phyloP scores from a whole-genome alignment of 2,329 filamentous ascomycete genomes.

The Talaromyces sp. region DNA sequence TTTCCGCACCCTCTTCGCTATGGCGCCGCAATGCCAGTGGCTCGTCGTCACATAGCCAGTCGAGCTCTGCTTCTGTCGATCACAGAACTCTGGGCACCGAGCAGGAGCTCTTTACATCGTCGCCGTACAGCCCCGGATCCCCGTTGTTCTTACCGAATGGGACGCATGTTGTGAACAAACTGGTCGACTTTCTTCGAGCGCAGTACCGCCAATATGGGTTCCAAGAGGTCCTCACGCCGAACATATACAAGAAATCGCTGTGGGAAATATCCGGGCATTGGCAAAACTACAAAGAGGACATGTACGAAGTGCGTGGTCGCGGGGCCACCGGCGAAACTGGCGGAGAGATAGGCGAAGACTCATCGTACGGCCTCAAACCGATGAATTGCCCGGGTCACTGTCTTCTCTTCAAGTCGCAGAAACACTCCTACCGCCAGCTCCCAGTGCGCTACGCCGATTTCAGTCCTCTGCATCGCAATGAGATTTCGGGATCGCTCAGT shows the following conservation, averaged over 20 bases:
- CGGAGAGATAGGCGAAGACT: slow-evolving; percentile 52
- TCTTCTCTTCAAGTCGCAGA: slow-evolving; percentile 70
- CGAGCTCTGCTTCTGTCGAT: slow-evolving; percentile 39
- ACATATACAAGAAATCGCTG: slow-evolving; percentile 81
- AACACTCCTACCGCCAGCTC: slow-evolving; percentile 71
- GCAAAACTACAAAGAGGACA: slow-evolving; percentile 86
- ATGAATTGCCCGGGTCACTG: slow-evolving; percentile 94
- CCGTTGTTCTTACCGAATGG: slow-evolving; percentile 81
- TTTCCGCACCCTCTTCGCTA: slow-evolving; percentile 17
- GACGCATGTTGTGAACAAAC: slow-evolving; percentile 74
- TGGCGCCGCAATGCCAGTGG: slow-evolving; percentile 9
- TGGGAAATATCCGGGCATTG: slow-evolving; percentile 84
- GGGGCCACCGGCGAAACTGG: slow-evolving; percentile 42
- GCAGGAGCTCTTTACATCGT: slow-evolving; percentile 75
- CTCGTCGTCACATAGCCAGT: slow-evolving; percentile 15
- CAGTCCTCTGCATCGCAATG: slow-evolving; percentile 79
- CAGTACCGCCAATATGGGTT: slow-evolving; percentile 84
- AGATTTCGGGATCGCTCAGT: slow-evolving; percentile 73
- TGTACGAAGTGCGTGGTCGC: slow-evolving; percentile 69
- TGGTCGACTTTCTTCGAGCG: slow-evolving; percentile 73
- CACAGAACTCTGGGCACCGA: slow-evolving; percentile 47
- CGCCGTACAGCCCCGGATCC: slow-evolving; percentile 75
- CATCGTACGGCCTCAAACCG: slow-evolving; percentile 78
- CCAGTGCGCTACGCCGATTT: slow-evolving; percentile 85
- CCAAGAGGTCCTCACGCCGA: slow-evolving; percentile 82